Percentiles rank a stretch among this genome's conserved stretches.
Evolutionary conservation across 352 stramenopile species (phyloP).

Genomic region (Phytophthora niederhauseri): DNA sequence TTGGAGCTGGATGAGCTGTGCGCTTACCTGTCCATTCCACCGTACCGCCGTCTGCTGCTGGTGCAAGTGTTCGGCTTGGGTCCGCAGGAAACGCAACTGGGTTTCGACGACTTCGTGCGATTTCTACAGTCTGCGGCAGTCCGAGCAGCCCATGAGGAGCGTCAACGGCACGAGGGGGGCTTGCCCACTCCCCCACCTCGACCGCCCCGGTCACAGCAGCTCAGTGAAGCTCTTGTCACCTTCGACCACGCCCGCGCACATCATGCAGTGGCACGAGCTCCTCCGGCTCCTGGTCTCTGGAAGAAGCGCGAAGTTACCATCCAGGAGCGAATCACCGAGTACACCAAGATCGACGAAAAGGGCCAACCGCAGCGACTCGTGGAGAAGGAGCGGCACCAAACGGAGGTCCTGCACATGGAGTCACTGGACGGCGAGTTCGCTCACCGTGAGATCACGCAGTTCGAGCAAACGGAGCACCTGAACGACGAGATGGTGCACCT

Average conservation of each 20-base stretch:
- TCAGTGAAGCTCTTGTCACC: constrained; percentile 38
- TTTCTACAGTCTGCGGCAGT: constrained; percentile 70
- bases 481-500: constrained; percentile 87
- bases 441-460: constrained; percentile 87
- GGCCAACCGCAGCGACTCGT: constrained; percentile 75
- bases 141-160: constrained; percentile 54
- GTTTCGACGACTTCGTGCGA: constrained; percentile 65
- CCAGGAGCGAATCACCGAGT: constrained; percentile 86
- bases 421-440: constrained; percentile 78
- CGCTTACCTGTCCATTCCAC: constrained; percentile 69
- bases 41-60: constrained; percentile 64
- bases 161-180: constrained; percentile 23
- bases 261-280: constrained; percentile 45
- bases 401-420: constrained; percentile 88
- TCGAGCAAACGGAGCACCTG: constrained; percentile 81
- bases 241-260: constrained; percentile 53
- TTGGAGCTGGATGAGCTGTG: constrained; percentile 71
- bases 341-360: constrained; percentile 90
- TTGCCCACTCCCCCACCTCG: constrained; percentile 33
- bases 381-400: constrained; percentile 87
- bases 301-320: constrained; percentile 90
- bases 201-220: neutral
- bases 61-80: constrained; percentile 57
- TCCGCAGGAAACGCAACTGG: constrained; percentile 38
- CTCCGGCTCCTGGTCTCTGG: constrained; percentile 73